Evolutionary conservation across 768 basidiomycete species (phyloP), one percentile per base, ranked within the genome.

Genomic region (Boletales sp.): DNA sequence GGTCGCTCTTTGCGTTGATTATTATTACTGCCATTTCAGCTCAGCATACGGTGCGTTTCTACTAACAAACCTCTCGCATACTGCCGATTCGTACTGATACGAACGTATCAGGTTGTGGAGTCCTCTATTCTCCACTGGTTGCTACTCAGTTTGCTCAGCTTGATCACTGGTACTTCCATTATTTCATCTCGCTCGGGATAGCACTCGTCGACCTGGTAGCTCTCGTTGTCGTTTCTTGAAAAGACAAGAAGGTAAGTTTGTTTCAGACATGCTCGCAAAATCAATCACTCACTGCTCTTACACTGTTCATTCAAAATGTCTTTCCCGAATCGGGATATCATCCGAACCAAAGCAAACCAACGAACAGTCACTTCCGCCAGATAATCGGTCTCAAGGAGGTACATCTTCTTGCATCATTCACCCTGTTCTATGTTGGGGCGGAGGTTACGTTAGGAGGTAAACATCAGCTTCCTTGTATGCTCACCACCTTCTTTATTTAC

Each of bases 161-260:
- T 34, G 51, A 39, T 2, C 58, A 48, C 21, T 77, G 74, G 76
- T 70, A 67, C 14, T 70, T 68, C 42, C 70, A 77, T 53, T 79
- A 69, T 53, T 51, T 74, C 11, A 71, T 71, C 2, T 87, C 88
- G 0, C 70, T 91, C 0, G 86, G 81, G 2, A 60, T 93, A 17
- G 80, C 86, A 0, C 45, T 82, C 1, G 54, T 73, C 38, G 89
- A 87, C 55, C 69, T 76, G 1, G 36, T 76, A 9, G 41, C 78
- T 4, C 67, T 92, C 2, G 46, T 75, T 4, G 45, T 60, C 8
- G 78, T 87, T 17, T 91, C 93, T 70, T 73, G 78, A 82, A 81
- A 62, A 75, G 71, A 0, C 84, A 89, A 60, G 83, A 91, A 58
- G 82, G 88, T 83, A 50, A n/a, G 5, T 1, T 35, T 8, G 12